Percentiles rank a stretch among this genome's conserved stretches.
These are phyloP conservation scores for Isabelozyma rhagii DNA, from an alignment of 805 yeast species.

Conservation along the genomic window DNA sequence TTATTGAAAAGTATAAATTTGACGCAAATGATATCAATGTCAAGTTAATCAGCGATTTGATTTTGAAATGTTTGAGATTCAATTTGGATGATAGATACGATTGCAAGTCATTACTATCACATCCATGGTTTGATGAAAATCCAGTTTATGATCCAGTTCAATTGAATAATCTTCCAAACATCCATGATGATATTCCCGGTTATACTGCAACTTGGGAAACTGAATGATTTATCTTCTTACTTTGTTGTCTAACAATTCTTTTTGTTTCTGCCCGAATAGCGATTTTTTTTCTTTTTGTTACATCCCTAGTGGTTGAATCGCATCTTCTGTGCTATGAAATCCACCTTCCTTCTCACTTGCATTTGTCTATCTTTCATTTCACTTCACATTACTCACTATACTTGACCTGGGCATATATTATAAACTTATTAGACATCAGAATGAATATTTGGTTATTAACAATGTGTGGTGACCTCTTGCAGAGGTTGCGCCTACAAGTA, in stretches of 20 bases:
- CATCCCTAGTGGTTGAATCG: background rate
- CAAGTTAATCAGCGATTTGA: slow-evolving; percentile 42
- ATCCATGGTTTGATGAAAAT: slow-evolving; percentile 44
- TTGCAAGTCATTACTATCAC: slow-evolving; percentile 51
- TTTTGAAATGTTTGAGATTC: slow-evolving; percentile 48
- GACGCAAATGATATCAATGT: slow-evolving; percentile 29
- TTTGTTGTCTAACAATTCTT: background rate
- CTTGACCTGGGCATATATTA: background rate
- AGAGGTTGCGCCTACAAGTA: no score
- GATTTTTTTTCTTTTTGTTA: background rate
- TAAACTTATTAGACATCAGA: background rate
- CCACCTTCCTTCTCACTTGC: background rate
- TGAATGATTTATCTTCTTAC: slow-evolving; percentile 1
- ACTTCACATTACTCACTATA: background rate
- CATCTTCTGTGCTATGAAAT: background rate
- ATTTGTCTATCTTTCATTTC: slow-evolving; percentile 1
- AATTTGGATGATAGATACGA: slow-evolving; percentile 51
- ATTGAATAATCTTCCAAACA: slow-evolving; percentile 19
- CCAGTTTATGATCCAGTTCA: slow-evolving; percentile 8
- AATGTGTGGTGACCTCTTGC: no score
- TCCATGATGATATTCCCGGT: slow-evolving; percentile 27
- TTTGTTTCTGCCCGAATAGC: background rate
- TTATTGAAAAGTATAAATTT: slow-evolving; percentile 49
- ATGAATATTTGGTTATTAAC: background rate
- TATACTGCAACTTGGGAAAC: slow-evolving; percentile 23